Evolutionary conservation across 208 protist species (phyloP), one percentile per base, ranked within the genome.

Genomic region (Acanthamoeba sp.): DNA sequence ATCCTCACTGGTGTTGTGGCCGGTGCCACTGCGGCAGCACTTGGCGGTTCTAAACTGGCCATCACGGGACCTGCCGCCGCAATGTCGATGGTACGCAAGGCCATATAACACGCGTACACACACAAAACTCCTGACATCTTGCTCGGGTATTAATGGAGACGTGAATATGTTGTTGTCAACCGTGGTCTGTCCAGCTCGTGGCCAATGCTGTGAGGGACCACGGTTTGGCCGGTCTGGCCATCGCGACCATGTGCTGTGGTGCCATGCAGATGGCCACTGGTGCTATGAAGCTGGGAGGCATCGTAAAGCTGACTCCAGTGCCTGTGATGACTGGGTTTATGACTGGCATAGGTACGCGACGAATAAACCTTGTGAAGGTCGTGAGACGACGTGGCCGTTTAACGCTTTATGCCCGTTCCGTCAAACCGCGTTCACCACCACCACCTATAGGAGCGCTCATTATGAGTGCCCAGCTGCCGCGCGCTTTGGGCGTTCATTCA

Each of bases 271-370:
- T 84, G 73, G 38, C 73, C 73, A 84, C 73, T 4, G 73, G 73
- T 27, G 73, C 73, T 27, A 1, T 84, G 24, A 84, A 84, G 73
- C 73, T 84, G 40, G 73, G 73, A 20, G 73, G 73, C 27, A 12
- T 84, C 22, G 73, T 84, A 9, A 84, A 84, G 73, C 73, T 84
- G 29, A 84, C 73, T 32, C 73, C 73, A 2, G 29, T 22, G 38
- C 73, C 73, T 12, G 73, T 84, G 29, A 84, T 84, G 73, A 52
- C 73, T 40, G 73, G 73, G 10, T 84, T 84, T 20, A 84, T 84
- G 73, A 52, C 73, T 24, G 73, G 73, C 12, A 84, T 84, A 16
- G 73, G 73, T 84, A 84, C 16, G 40, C 24, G 0, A 42, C 32
- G 16, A 0, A 2, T 14, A 6, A 50, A 6, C 18, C 45, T 20